A percentile compares a stretch with the other conserved stretches of the same genome.
These are phyloP conservation scores for Phaeoacremonium minimum DNA, from an alignment of 2,329 filamentous ascomycete genomes.

Conservation along the genomic window DNA sequence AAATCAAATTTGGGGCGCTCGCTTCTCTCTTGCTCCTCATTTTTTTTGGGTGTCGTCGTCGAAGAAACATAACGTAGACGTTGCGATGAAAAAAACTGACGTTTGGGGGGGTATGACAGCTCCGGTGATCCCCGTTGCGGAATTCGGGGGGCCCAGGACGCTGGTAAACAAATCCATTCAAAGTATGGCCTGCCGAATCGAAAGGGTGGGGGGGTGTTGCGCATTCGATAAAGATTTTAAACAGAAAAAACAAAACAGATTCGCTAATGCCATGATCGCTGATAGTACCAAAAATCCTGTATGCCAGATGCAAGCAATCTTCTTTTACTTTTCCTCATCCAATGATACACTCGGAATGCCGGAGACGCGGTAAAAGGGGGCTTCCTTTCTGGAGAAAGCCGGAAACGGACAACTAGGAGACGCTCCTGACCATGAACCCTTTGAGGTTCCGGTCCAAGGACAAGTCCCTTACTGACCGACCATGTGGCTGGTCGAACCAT, in stretches of 20 bases:
- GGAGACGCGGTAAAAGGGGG: neutral
- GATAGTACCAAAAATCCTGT: neutral
- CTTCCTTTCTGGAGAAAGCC: neutral
- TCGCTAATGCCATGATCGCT: neutral
- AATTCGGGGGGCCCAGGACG: too few species aligned
- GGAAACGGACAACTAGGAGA: too few species aligned
- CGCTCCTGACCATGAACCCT: too few species aligned
- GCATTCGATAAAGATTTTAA: neutral
- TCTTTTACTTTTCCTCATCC: neutral
- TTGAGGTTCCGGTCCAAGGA: too few species aligned
- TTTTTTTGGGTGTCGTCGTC: neutral
- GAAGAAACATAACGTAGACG: neutral
- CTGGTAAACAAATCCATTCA: too few species aligned
- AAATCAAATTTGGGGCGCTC: neutral
- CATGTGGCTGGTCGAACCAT: constrained; percentile 28
- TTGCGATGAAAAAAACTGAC: neutral
- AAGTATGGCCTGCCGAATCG: neutral
- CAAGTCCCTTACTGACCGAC: constrained; percentile 6
- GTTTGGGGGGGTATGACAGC: neutral
- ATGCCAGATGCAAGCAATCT: neutral
- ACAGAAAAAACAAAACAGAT: neutral
- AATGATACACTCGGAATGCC: neutral
- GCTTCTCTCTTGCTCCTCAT: neutral
- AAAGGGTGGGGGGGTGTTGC: too few species aligned
- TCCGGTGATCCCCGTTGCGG: too few species aligned